Percentiles rank a stretch among this genome's conserved stretches.
phyloP scores from a whole-genome alignment of 192 early-diverging fungal species.

The Linnemannia elongata region DNA sequence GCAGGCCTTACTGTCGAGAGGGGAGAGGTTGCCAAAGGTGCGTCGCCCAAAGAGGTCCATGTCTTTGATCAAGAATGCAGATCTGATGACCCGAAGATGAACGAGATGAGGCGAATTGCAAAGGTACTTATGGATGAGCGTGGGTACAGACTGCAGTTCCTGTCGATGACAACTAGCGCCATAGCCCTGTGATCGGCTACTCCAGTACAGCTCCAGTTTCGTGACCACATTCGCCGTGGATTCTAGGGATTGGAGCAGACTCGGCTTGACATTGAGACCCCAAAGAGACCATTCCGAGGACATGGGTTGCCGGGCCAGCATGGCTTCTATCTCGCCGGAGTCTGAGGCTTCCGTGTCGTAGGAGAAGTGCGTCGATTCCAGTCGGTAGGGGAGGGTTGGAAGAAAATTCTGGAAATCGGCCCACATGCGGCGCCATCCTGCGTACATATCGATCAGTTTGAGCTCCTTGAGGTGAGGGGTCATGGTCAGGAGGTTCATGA shows the following conservation, averaged over 20 bases:
- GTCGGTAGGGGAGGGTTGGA: neutral
- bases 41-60: conserved; percentile 2
- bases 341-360: no score
- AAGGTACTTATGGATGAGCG: neutral
- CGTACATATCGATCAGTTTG: neutral
- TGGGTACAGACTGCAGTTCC: neutral
- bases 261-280: neutral
- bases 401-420: neutral
- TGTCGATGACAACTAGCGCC: neutral
- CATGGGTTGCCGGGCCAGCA: neutral
- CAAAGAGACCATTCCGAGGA: neutral
- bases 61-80: neutral
- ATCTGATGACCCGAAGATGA: neutral
- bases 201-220: neutral
- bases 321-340: neutral
- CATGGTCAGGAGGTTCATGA: neutral
- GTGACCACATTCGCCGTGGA: neutral
- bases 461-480: neutral
- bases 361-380: neutral
- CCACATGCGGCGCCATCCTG: neutral
- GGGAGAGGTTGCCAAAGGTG: neutral
- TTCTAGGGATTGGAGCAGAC: neutral
- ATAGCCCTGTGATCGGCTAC: neutral
- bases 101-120: conserved; percentile 1
- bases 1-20: neutral